Evolutionary conservation across 2,329 filamentous ascomycete genomes (phyloP).

Genomic region (Microcera coccophila): DNA sequence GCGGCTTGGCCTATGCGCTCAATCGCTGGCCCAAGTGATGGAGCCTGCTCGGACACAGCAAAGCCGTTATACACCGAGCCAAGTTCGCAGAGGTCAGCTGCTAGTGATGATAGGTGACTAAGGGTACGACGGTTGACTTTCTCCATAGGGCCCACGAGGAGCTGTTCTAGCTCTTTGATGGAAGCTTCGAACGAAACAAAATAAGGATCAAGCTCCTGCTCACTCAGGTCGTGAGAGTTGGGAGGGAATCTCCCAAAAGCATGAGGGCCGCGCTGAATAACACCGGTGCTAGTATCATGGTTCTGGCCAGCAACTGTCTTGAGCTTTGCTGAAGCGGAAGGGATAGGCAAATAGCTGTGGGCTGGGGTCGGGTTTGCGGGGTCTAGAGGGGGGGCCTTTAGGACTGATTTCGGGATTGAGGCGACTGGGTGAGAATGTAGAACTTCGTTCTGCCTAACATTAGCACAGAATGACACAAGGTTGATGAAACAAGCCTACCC

Average conservation of each 20-base stretch:
- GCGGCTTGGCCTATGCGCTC: slow-evolving; percentile 92
- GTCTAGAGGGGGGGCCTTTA: slow-evolving; percentile 93
- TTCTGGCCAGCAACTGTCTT: slow-evolving; percentile 51
- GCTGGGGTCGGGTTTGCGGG: slow-evolving; percentile 86
- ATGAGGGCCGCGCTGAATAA: slow-evolving; percentile 47
- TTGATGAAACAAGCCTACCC: slow-evolving; percentile 56
- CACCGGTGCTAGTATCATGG: slow-evolving; percentile 34
- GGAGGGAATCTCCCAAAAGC: slow-evolving; percentile 79
- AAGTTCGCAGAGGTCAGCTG: slow-evolving; percentile 84
- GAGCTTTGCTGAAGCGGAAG: slow-evolving; percentile 79
- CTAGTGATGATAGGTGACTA: slow-evolving; percentile 77
- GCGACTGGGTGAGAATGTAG: slow-evolving; percentile 84
- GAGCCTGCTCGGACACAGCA: slow-evolving; percentile 86
- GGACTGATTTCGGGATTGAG: slow-evolving; percentile 87
- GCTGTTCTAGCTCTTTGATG: slow-evolving; percentile 83
- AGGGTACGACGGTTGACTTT: slow-evolving; percentile 91
- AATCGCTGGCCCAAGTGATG: slow-evolving; percentile 84
- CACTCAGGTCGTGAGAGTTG: slow-evolving; percentile 68
- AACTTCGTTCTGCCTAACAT: slow-evolving; percentile 71
- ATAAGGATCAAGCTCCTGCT: slow-evolving; percentile 91
- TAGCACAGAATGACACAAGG: slow-evolving; percentile 11
- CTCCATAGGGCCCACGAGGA: slow-evolving; percentile 90
- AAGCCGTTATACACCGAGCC: slow-evolving; percentile 97
- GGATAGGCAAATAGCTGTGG: slow-evolving; percentile 83
- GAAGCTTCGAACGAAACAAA: slow-evolving; percentile 91